Evolutionary conservation across 1,284 basidiomycete species (phyloP), one percentile per base, ranked within the genome.

Genomic region (Polyporus tsugae): DNA sequence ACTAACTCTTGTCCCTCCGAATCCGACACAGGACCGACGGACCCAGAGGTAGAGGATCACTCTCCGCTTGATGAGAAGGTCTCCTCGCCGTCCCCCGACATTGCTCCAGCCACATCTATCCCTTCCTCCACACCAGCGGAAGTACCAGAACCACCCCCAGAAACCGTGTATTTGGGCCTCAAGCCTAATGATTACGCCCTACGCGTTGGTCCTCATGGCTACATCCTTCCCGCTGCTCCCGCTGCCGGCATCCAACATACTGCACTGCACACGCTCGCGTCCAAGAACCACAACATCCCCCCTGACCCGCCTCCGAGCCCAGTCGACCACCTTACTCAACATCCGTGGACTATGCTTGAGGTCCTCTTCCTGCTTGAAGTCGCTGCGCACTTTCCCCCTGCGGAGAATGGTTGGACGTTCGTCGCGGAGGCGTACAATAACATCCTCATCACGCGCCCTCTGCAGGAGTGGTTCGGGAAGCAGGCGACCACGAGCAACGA

Each of bases 381-480:
- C 36, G 64, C 69, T 29, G 64, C 74, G 6, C 70, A 75, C 46
- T 75, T 71, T 38, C 70, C 72, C 10, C 72, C 74, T 29, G 65
- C 67, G 0, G 69, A 72, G 39, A 65, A 72, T 55, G 69, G 70
- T 1, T 75, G 74, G 74, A 52, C 36, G 13, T 70, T 70, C 61
- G 66, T 75, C 66, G 60, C 74, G 2, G 72, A 75, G 44, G 72
- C 68, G 41, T 75, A 75, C 68, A 73, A 73, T 66, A 72, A 73
- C 39, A 66, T 73, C 59, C 68, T 74, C 57, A 74, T 73, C 66
- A 70, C 68, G 9, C 68, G 67, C 29, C 70, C 70, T 15, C 60
- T 73, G 17, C 72, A 72, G 49, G 72, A 73, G 59, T 73, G 72
- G 72, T 73, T 73, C 59, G 60, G 53, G 6, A 68, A 67, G 42